These are phyloP conservation scores for Populus alba DNA, from an alignment of 345 rosid genomes.

Conservation along the genomic window DNA sequence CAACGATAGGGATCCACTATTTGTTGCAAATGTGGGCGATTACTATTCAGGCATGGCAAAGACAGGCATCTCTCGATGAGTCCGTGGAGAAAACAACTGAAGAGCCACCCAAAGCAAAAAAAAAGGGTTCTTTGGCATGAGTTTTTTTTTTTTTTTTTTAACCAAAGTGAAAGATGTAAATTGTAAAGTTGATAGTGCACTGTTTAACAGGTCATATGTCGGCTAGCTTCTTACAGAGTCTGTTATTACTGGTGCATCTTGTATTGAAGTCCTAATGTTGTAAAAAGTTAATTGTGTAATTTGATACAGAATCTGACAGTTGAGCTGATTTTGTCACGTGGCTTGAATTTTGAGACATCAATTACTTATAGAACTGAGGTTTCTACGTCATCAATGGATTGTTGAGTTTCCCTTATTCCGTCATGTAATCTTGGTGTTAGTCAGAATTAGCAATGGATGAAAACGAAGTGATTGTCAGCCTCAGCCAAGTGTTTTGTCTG, in stretches of 20 bases:
- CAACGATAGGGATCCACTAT: conserved; percentile 81
- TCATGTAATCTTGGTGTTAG: background rate
- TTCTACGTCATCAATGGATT: background rate
- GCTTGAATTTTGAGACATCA: conserved; percentile 17
- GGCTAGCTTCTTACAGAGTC: background rate
- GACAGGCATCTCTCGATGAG: conserved; percentile 56
- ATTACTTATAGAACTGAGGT: background rate
- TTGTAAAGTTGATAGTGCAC: background rate
- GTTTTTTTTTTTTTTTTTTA: background rate
- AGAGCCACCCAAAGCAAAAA: background rate
- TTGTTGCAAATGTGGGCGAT: conserved; percentile 91
- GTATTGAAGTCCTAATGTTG: background rate
- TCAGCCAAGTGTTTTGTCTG: background rate
- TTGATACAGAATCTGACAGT: background rate
- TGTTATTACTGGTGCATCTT: background rate
- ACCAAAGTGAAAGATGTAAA: conserved; percentile 1
- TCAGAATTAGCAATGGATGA: background rate
- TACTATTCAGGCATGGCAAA: conserved; percentile 61
- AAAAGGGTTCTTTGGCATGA: background rate
- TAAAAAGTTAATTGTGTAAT: conserved; percentile 3
- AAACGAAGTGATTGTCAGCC: background rate
- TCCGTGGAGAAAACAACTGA: conserved; percentile 50
- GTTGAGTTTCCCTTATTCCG: background rate
- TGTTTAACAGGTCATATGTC: background rate
- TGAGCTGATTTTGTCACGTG: conserved; percentile 3